phyloP scores from a whole-genome alignment of 306 rosid species.

The Vachellia collinsii region DNA sequence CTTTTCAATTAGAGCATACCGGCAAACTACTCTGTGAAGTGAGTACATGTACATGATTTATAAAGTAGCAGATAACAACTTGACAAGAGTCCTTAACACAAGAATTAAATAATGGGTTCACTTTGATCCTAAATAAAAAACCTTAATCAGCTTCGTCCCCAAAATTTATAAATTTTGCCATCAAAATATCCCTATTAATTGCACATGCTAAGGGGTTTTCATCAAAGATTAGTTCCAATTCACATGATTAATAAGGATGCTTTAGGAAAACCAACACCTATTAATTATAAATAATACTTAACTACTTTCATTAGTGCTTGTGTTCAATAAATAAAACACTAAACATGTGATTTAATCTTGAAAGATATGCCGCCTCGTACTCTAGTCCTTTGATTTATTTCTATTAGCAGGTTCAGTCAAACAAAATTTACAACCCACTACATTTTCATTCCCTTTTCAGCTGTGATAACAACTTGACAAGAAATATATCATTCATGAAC shows the following conservation, averaged over 20 bases:
- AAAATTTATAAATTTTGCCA: no score
- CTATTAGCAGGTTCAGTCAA: neutral
- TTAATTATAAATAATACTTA: no score
- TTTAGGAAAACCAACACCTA: no score
- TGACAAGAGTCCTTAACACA: neutral
- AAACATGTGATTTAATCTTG: neutral
- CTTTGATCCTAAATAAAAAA: no score
- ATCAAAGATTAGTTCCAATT: no score
- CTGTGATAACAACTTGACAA: no score
- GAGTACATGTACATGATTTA: slow-evolving; percentile 13
- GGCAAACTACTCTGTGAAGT: slow-evolving; percentile 47
- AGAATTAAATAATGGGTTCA: no score
- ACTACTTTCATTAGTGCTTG: neutral
- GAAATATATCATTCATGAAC: no score
- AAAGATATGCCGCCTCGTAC: neutral
- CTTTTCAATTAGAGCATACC: slow-evolving; percentile 43
- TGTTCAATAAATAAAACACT: neutral
- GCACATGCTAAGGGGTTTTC: no score
- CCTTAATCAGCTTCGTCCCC: no score
- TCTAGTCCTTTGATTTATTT: neutral
- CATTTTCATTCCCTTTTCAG: neutral
- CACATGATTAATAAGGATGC: no score
- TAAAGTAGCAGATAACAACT: neutral
- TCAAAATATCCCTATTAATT: no score
- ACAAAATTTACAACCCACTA: neutral